Evolutionary conservation across 768 basidiomycete species (phyloP).

Genomic region (Pisolithus microcarpus): DNA sequence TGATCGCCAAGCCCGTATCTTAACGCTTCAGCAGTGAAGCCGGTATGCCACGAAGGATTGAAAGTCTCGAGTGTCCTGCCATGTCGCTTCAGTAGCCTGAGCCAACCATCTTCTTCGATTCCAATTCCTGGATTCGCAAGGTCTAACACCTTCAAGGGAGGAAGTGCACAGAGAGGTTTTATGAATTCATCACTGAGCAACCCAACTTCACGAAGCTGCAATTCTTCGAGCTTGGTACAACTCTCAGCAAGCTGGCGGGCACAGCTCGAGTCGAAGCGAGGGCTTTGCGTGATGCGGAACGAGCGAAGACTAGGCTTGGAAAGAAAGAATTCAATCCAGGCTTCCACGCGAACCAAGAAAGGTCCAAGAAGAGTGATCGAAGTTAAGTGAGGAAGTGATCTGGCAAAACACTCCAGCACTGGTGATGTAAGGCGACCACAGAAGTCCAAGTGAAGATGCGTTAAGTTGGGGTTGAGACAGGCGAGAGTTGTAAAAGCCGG

Average conservation of each 20-base stretch:
- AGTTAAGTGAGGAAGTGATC: constrained; percentile 56
- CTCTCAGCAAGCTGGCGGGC: constrained; percentile 46
- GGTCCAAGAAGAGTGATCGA: constrained; percentile 81
- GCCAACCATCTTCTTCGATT: constrained; percentile 48
- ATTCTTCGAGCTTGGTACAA: constrained; percentile 50
- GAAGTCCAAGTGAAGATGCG: constrained; percentile 69
- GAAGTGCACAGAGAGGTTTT: constrained; percentile 33
- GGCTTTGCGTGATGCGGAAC: constrained; percentile 80
- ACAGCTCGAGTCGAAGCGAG: constrained; percentile 74
- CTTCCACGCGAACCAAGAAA: constrained; percentile 67
- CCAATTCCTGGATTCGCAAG: constrained; percentile 55
- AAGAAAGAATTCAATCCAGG: constrained; percentile 73
- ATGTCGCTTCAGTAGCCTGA: constrained; percentile 46
- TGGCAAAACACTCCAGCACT: constrained; percentile 52
- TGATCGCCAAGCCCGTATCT: constrained; percentile 50
- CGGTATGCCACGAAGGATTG: constrained; percentile 63
- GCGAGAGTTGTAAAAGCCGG: constrained; percentile 64
- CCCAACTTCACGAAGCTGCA: constrained; percentile 77
- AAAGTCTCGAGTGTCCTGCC: constrained; percentile 54
- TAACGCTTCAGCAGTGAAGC: constrained; percentile 56
- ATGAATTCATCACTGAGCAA: constrained; percentile 62
- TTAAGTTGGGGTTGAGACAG: constrained; percentile 78
- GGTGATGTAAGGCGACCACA: constrained; percentile 76
- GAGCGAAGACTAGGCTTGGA: constrained; percentile 54
- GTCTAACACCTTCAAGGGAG: constrained; percentile 53